Evolutionary conservation across 116 monocot genomes (phyloP), one percentile per base, ranked within the genome.

Genomic region (Dioscorea cayenensis): DNA sequence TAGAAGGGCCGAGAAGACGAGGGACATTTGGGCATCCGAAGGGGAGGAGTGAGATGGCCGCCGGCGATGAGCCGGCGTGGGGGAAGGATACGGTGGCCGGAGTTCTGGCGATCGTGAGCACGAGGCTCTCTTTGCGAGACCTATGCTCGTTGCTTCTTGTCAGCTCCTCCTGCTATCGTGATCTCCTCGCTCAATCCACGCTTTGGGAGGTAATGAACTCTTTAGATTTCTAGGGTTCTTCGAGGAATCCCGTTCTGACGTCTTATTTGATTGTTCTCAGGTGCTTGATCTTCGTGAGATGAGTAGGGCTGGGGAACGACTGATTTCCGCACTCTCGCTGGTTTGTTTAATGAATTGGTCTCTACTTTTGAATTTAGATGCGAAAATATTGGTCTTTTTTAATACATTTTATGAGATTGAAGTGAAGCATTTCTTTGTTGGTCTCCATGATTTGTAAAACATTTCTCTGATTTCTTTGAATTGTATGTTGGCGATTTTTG

Each of bases 201-300:
- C 85, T 95, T 51, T 91, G 91, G 95, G 73, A 87, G 95, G 91
- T 43, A 43, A 43, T 43, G 7, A 43, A 12, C 11, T 12, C 43
- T 43, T 43, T 9, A 10, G 11, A 43, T 89, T 19, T 28, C 29
- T 2, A 7, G 16, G 14, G n/a, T 68, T 65, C 37, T 20, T 60
- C 50, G 25, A 75, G 23, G 51, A 28, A 28, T 65, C 18, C 60
- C 28, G 11, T n/a, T 35, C 66, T 29, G 19, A 35, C 43, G 7
- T 50, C 2, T 5, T 62, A n/a, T 37, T 21, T 21, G 2, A 19
- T 6, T 59, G 61, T 71, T 43, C 1, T 28, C 51, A 92, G 89
- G 77, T 78, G 12, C 77, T 95, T 71, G 95, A 95, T 84, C 74
- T 95, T 35, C 87, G 70, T 67, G 95, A 92, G 69, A 82, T 77